A percentile compares a stretch with the other conserved stretches of the same genome.
Evolutionary conservation across 371 early-diverging fungal genomes (phyloP).

Genomic region (Polyrhizophydium stewartii): DNA sequence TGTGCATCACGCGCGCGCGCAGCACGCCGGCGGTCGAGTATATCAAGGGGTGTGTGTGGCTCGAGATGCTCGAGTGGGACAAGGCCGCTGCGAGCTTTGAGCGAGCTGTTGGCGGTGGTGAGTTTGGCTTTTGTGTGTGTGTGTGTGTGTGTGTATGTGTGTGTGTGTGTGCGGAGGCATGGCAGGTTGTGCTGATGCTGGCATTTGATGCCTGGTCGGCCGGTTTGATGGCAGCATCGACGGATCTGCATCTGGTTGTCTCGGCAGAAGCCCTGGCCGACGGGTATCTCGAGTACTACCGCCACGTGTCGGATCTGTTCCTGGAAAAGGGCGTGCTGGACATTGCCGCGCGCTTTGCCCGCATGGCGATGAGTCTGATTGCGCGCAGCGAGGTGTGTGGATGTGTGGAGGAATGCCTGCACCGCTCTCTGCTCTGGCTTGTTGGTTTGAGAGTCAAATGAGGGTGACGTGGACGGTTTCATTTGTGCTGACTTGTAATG

Average conservation of each 20-base stretch:
- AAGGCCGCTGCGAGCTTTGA: conserved; percentile 25
- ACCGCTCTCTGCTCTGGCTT: too few relatives aligned
- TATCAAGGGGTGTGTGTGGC: conserved; percentile 23
- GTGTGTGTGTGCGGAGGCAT: too few relatives aligned
- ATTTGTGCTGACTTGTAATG: too few relatives aligned
- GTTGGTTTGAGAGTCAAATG: too few relatives aligned
- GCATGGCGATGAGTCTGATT: conserved; percentile 27
- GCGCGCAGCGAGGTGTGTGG: conserved; percentile 14
- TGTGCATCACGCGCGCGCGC: conserved; percentile 19
- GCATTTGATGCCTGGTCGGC: not conserved
- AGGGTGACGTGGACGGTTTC: too few relatives aligned
- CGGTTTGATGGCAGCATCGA: not conserved
- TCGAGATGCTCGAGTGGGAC: conserved; percentile 25
- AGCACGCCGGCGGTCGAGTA: conserved; percentile 24
- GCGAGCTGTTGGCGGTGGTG: conserved; percentile 26
- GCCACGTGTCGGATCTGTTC: conserved; percentile 39
- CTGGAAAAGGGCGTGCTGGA: conserved; percentile 16
- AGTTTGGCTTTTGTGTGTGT: conserved; percentile 3
- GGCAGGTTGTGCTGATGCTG: not conserved
- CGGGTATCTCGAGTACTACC: conserved; percentile 32
- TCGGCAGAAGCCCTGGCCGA: conserved; percentile 5
- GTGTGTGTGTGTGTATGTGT: too few relatives aligned
- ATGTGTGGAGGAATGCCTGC: too few relatives aligned
- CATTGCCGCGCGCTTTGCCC: conserved; percentile 25
- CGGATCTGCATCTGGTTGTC: conserved; percentile 11